Conservation (phyloP, 495 filamentous ascomycete species). For the Podospora comata region DNA sequence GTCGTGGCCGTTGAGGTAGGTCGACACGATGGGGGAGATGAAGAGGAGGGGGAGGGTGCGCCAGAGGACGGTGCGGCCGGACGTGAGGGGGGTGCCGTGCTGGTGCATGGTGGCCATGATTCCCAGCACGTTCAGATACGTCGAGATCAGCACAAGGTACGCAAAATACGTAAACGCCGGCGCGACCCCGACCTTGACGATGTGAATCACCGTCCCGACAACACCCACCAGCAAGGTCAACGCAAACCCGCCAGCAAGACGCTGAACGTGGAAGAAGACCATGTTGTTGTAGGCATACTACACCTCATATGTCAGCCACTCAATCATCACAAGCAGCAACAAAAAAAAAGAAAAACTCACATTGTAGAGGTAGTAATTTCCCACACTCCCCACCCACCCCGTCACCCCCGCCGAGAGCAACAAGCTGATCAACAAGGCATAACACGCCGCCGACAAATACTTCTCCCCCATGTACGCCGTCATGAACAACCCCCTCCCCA, state of each 20-base stretch:
- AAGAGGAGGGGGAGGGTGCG: slow-evolving; percentile 48
- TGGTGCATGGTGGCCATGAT: slow-evolving; percentile 36
- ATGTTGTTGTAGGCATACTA: slow-evolving; percentile 34
- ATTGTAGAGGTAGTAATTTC: slow-evolving; percentile 32
- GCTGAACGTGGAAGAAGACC: slow-evolving; percentile 32
- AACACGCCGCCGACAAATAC: slow-evolving; percentile 24
- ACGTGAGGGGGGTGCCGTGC: slow-evolving; percentile 26
- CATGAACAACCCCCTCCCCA: slow-evolving; percentile 33
- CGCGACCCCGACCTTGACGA: slow-evolving; percentile 16
- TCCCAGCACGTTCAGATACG: slow-evolving; percentile 50
- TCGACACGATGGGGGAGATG: slow-evolving; percentile 47
- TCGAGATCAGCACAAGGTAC: slow-evolving; percentile 48
- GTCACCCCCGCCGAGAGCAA: slow-evolving; percentile 31
- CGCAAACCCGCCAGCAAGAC: slow-evolving; percentile 29
- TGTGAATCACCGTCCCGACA: slow-evolving; percentile 19
- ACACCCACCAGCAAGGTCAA: slow-evolving; percentile 22
- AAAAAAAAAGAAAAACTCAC: slow-evolving; percentile 14
- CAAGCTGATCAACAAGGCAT: slow-evolving; percentile 25
- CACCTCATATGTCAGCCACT: not conserved
- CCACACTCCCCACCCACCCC: slow-evolving; percentile 33
- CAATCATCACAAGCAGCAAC: not conserved
- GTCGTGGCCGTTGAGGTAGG: slow-evolving; percentile 45
- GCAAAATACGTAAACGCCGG: slow-evolving; percentile 50
- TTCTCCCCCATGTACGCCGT: slow-evolving; percentile 29
- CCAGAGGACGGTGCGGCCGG: slow-evolving; percentile 38